Conservation (phyloP, 139 green algal genomes). For the Tetradesmus lagerheimii region DNA sequence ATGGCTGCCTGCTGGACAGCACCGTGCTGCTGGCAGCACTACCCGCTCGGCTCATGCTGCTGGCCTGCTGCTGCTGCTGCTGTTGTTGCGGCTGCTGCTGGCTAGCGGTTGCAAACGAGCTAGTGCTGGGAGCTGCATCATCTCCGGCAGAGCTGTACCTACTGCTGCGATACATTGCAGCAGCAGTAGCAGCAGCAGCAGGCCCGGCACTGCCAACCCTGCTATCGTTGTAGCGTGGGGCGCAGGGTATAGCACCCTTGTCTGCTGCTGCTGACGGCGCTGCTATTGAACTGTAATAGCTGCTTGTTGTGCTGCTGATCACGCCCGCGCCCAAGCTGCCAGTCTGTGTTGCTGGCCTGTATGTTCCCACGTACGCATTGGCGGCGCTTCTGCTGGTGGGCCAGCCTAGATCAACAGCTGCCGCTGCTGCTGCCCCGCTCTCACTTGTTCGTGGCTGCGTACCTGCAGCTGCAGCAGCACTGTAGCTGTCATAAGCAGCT, state of each 20-base stretch:
- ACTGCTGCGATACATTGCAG: not conserved
- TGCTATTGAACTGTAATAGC: not conserved
- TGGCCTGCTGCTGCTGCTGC: constrained; percentile 5
- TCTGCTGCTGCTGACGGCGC: not conserved
- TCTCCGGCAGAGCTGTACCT: not conserved
- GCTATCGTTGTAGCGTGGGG: not conserved
- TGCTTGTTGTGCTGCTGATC: not conserved
- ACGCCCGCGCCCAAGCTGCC: not conserved
- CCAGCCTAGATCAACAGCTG: not conserved
- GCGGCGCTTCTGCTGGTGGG: not conserved
- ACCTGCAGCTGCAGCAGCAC: not conserved
- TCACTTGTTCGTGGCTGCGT: not conserved
- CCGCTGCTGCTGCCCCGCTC: not conserved
- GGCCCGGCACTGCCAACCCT: not conserved
- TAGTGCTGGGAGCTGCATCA: not conserved
- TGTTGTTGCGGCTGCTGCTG: not conserved
- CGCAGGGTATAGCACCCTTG: not conserved
- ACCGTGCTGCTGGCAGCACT: constrained; percentile 1
- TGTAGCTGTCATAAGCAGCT: not conserved
- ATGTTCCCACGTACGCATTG: not conserved
- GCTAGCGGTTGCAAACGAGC: not conserved
- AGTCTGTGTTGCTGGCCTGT: not conserved
- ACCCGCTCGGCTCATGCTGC: not conserved
- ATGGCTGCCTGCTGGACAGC: constrained; percentile 1
- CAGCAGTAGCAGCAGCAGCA: constrained; percentile 17